phyloP scores from a whole-genome alignment of 2,329 filamentous ascomycete genomes.

The Penicillium sp. region DNA sequence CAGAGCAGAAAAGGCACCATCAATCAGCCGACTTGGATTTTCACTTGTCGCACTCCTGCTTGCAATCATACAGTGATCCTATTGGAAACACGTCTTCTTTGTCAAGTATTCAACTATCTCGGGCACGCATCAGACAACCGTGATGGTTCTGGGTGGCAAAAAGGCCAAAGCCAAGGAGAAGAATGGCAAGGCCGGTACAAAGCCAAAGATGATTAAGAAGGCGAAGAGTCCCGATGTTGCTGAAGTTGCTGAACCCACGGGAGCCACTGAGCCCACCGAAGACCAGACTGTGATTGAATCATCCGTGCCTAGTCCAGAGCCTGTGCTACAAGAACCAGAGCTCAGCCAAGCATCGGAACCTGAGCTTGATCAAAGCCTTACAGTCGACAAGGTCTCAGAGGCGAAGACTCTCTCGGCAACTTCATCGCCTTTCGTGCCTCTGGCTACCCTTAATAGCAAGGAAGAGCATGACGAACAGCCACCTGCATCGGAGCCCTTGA shows the following conservation, averaged over 20 bases:
- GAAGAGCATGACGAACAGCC: constrained; percentile 4
- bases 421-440: neutral
- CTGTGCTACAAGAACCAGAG: constrained; percentile 23
- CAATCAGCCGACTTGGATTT: constrained; percentile 30
- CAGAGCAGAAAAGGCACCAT: constrained; percentile 23
- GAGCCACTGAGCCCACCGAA: constrained; percentile 13
- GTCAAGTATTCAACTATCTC: constrained; percentile 24
- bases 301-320: constrained; percentile 21
- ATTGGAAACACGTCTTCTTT: constrained; percentile 38
- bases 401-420: neutral
- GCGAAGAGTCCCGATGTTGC: constrained; percentile 32
- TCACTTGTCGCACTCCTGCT: constrained; percentile 26
- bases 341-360: constrained; percentile 15
- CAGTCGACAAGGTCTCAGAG: constrained; percentile 6
- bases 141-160: constrained; percentile 34
- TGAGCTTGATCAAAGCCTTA: constrained; percentile 5
- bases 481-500: constrained; percentile 12
- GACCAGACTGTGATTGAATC: constrained; percentile 29
- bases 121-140: constrained; percentile 33
- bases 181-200: constrained; percentile 29
- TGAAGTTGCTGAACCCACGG: constrained; percentile 12
- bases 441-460: constrained; percentile 12
- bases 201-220: constrained; percentile 39
- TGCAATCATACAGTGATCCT: constrained; percentile 20
- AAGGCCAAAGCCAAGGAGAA: constrained; percentile 33